A percentile compares a stretch with the other conserved stretches of the same genome.
Conservation (phyloP, 2,329 filamentous ascomycete species). For the Colletotrichum tanaceti region DNA sequence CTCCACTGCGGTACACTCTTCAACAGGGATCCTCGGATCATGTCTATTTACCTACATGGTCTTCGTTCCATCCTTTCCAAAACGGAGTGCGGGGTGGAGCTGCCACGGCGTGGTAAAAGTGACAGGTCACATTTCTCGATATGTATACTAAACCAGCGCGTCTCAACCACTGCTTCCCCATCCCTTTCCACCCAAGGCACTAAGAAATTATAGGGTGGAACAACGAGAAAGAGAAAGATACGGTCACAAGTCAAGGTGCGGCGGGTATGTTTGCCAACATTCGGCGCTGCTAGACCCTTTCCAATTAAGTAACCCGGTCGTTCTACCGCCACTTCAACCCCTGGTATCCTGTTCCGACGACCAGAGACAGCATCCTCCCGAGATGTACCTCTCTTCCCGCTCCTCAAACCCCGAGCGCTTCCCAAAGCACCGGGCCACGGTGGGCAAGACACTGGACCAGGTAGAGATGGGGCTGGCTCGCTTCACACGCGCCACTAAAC, state of each 20-base stretch:
- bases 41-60: slow-evolving; percentile 35
- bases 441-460: slow-evolving; percentile 16
- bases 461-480: slow-evolving; percentile 19
- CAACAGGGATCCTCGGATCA: slow-evolving; percentile 35
- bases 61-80: slow-evolving; percentile 24
- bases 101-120: slow-evolving; percentile 15
- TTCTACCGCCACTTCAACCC: not conserved
- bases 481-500: not conserved
- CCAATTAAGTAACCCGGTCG: not conserved
- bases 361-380: slow-evolving; percentile 12
- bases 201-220: slow-evolving; percentile 23
- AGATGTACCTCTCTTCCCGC: slow-evolving; percentile 31
- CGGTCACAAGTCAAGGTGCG: slow-evolving; percentile 9
- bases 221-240: slow-evolving; percentile 8
- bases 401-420: slow-evolving; percentile 5
- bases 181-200: slow-evolving; percentile 27
- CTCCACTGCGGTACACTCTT: slow-evolving; percentile 26
- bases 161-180: slow-evolving; percentile 24
- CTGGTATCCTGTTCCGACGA: not conserved
- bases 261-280: slow-evolving; percentile 23
- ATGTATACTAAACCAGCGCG: slow-evolving; percentile 20
- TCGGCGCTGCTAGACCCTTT: slow-evolving; percentile 4
- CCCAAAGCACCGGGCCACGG: slow-evolving; percentile 24
- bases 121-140: slow-evolving; percentile 26
- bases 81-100: slow-evolving; percentile 21